Evolutionary conservation across 257 asterid species (phyloP).

Genomic region (Scutellaria minor): DNA sequence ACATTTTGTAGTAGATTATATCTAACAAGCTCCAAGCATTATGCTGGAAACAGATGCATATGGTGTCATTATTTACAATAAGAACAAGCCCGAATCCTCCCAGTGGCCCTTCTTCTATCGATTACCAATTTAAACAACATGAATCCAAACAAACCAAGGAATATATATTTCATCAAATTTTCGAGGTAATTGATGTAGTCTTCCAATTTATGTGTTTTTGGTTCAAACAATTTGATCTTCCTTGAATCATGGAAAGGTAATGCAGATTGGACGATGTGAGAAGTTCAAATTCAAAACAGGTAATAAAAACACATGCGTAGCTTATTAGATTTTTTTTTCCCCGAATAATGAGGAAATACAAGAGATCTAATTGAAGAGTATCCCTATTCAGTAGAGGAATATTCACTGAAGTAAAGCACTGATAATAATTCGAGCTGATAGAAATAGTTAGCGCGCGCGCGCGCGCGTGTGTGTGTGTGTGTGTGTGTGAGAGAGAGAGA

Average conservation of each 20-base stretch:
- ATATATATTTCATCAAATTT: not conserved
- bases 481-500: not conserved
- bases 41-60: not conserved
- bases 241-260: not conserved
- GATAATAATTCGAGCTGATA: constrained; percentile 8
- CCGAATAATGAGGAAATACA: not conserved
- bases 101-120: not conserved
- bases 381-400: not conserved
- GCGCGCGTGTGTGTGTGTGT: not conserved
- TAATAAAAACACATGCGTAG: not conserved
- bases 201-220: not conserved
- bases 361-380: not conserved
- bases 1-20: not conserved
- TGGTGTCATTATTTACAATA: not conserved
- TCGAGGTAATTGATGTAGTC: not conserved
- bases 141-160: not conserved
- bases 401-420: not conserved
- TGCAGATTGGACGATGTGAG: constrained; percentile 7
- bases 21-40: constrained; percentile 16
- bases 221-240: constrained; percentile 8
- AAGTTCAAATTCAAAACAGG: constrained; percentile 4
- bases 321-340: not conserved
- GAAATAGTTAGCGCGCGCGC: not conserved
- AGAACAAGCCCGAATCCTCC: not conserved
- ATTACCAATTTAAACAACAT: not conserved